Conservation (phyloP, 306 rosid species). For the Dryas octopetala region DNA sequence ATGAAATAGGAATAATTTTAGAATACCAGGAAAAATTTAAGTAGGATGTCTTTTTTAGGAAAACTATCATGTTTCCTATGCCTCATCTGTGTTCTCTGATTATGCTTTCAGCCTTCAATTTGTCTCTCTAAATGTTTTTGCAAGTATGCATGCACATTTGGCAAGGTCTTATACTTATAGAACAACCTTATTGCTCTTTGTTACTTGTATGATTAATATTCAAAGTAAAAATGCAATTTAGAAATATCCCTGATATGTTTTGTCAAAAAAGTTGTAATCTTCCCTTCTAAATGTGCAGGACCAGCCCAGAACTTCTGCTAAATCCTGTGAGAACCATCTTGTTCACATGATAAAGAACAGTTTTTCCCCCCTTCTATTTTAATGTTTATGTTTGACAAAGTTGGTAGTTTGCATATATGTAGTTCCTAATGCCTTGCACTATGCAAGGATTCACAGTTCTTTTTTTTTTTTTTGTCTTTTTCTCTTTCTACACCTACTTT, state of each 20-base stretch:
- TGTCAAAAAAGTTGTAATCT: neutral
- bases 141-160: neutral
- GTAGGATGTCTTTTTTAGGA: neutral
- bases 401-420: neutral
- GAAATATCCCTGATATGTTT: neutral
- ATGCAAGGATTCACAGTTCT: neutral
- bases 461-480: neutral
- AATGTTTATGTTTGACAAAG: neutral
- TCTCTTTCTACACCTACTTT: neutral
- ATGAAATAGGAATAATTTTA: too few species aligned
- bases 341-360: constrained; percentile 8
- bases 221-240: neutral
- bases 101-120: neutral
- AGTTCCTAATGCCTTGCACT: neutral
- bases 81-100: neutral
- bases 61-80: neutral
- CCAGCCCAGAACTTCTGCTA: constrained; percentile 83
- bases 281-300: constrained; percentile 57
- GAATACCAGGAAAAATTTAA: too few species aligned
- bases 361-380: neutral
- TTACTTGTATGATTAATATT: neutral
- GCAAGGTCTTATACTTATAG: neutral
- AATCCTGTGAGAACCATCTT: constrained; percentile 69
- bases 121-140: neutral
- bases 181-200: neutral